Conservation (phyloP, 148 eudicot genomes). For the Euryodendron excelsum region DNA sequence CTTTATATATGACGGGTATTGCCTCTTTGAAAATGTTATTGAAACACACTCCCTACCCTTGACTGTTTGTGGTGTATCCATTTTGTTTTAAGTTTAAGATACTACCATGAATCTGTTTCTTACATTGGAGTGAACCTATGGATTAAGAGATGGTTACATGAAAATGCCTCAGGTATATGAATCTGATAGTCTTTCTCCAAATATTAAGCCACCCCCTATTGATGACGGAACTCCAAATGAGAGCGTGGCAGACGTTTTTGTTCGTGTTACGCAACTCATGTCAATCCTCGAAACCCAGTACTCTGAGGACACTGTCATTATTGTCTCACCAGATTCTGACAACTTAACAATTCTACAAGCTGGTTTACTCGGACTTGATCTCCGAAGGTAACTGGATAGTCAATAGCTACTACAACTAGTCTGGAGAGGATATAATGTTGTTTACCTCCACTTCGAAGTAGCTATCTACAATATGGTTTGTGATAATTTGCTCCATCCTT, state of each 20-base stretch:
- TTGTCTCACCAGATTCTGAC: constrained; percentile 96
- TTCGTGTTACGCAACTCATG: constrained; percentile 98
- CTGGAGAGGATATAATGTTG: not conserved
- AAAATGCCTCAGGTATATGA: constrained; percentile 66
- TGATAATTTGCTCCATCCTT: not conserved
- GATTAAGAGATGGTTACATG: not conserved
- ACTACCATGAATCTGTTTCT: not conserved
- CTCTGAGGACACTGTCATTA: constrained; percentile 80
- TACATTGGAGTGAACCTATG: not conserved
- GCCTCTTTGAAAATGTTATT: not conserved
- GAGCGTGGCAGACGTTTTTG: constrained; percentile 94
- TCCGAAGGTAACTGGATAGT: constrained; percentile 53
- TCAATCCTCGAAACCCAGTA: constrained; percentile 95
- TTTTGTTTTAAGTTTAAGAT: not conserved
- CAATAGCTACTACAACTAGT: not conserved
- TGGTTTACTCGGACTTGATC: constrained; percentile 87
- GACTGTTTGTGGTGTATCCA: not conserved
- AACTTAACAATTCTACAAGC: constrained; percentile 85
- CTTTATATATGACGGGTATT: not conserved
- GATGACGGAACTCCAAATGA: constrained; percentile 96
- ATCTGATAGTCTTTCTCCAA: constrained; percentile 68
- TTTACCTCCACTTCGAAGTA: not conserved
- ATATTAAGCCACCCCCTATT: constrained; percentile 81
- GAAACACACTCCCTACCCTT: not conserved
- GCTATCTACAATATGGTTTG: not conserved